Evolutionary conservation across 768 basidiomycete genomes (phyloP), one percentile per base, ranked within the genome.

Genomic region (Tricholoma bakamatsutake): DNA sequence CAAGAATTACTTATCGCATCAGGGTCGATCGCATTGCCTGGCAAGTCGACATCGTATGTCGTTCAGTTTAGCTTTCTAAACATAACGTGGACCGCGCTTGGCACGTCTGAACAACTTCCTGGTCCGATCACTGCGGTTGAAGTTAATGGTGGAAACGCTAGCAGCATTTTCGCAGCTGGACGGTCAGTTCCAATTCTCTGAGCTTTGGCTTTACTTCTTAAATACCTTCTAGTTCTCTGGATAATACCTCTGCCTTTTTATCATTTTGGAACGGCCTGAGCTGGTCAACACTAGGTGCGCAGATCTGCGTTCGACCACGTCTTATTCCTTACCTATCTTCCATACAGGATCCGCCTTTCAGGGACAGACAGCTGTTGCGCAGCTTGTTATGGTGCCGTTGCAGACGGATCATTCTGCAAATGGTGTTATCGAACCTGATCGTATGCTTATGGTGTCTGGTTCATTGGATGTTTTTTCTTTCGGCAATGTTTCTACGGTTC

Each of bases 51-150:
- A 3, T 78, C 87, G 10, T 91, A 90, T 65, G 87, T 96, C 47
- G 88, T 84, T 0, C 74, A 79, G 54, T 98, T 81, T 68, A 76
- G 77, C 56, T 83, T 95, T 64, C 61, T 78, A 34, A 94, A 93
- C 64, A 63, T 71, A 2, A 84, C 83, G 2, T 99, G 96, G 96
- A 72, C 73, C 7, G 66, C 85, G 1, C 66, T 94, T 27, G 92
- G 90, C 9, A 66, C 73, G 45, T 69, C 80, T 11, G 67, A 69
- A 11, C 76, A 81, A 47, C 75, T 98, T 21, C 92, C 94, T 45
- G 96, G 96, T 3, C 93, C 94, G 2, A 88, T 93, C 1, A 89
- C 93, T 3, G 94, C 96, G 10, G 67, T 98, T 51, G 87, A 88
- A 52, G 87, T 93, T 40, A 91, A 98, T 68, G 76, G 85, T 59